Percentiles rank a stretch among this genome's conserved stretches.
phyloP scores from a whole-genome alignment of 2,329 filamentous ascomycete species.

The Bipolaris cookei region DNA sequence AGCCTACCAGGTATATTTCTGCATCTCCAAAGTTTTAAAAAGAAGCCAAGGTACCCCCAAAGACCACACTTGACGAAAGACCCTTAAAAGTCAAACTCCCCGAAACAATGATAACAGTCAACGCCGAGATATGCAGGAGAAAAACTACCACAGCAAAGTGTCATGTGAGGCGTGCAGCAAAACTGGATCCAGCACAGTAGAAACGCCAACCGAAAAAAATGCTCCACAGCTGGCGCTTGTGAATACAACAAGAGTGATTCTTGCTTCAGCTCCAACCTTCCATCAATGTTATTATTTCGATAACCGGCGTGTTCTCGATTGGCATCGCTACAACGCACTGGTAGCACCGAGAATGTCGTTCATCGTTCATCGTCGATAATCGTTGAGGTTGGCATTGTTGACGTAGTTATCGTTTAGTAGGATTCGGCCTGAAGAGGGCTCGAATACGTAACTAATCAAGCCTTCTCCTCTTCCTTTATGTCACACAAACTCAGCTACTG shows the following conservation, averaged over 20 bases:
- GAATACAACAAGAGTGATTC: conserved; percentile 2
- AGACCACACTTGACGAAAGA: not conserved
- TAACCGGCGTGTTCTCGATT: not conserved
- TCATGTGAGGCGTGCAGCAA: conserved; percentile 1
- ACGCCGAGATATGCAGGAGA: conserved; percentile 18
- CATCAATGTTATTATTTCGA: not conserved
- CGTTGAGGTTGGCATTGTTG: not conserved
- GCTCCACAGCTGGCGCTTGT: not conserved
- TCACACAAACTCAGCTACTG: conserved; percentile 51
- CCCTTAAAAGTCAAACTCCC: not conserved
- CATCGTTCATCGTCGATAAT: not conserved
- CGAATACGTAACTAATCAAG: conserved; percentile 17
- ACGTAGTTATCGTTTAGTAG: not conserved
- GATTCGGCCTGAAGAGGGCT: conserved; percentile 1
- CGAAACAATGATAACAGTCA: not conserved
- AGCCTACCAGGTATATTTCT: not conserved
- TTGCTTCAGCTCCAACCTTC: not conserved
- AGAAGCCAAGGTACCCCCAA: not conserved
- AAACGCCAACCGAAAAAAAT: conserved; percentile 1
- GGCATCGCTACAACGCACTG: not conserved
- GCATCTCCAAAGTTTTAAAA: not conserved
- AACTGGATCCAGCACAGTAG: not conserved
- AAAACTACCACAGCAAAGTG: not conserved
- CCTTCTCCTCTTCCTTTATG: conserved; percentile 27
- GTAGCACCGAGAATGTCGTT: not conserved